Evolutionary conservation across 2,329 filamentous ascomycete genomes (phyloP).

Genomic region (Helotiales sp.): DNA sequence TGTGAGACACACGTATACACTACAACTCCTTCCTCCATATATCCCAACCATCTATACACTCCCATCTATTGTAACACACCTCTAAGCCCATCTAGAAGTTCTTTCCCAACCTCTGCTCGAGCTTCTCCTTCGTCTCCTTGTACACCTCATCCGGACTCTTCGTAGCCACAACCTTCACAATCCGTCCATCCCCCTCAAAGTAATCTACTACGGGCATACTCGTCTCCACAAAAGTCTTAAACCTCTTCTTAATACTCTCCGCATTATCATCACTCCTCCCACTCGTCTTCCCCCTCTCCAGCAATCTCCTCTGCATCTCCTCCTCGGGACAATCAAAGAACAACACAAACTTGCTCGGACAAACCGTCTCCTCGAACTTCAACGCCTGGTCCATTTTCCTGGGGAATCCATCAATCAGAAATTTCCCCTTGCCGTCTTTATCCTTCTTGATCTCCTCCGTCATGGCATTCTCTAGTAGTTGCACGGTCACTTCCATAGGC

Average conservation of each 20-base stretch:
- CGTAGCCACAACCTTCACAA: slow-evolving; percentile 78
- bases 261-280: slow-evolving; percentile 91
- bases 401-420: slow-evolving; percentile 83
- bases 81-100: slow-evolving; percentile 37
- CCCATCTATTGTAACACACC: neutral
- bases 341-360: slow-evolving; percentile 78
- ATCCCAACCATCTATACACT: slow-evolving; percentile 6
- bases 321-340: slow-evolving; percentile 94
- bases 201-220: slow-evolving; percentile 96
- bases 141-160: slow-evolving; percentile 64
- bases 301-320: slow-evolving; percentile 79
- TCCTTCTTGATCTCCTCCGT: slow-evolving; percentile 59
- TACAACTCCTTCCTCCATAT: slow-evolving; percentile 1
- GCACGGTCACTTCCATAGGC: slow-evolving; percentile 97
- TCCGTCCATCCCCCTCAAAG: slow-evolving; percentile 73
- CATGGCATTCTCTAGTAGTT: slow-evolving; percentile 94
- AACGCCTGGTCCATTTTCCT: slow-evolving; percentile 96
- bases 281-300: slow-evolving; percentile 90
- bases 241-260: slow-evolving; percentile 94
- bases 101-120: slow-evolving; percentile 50
- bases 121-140: slow-evolving; percentile 49
- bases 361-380: slow-evolving; percentile 90
- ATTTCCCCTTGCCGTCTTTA: slow-evolving; percentile 59
- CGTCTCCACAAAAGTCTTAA: slow-evolving; percentile 89
- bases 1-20: slow-evolving; percentile 9